Conservation (phyloP, 768 basidiomycete species). For the Amanita phalloides region DNA sequence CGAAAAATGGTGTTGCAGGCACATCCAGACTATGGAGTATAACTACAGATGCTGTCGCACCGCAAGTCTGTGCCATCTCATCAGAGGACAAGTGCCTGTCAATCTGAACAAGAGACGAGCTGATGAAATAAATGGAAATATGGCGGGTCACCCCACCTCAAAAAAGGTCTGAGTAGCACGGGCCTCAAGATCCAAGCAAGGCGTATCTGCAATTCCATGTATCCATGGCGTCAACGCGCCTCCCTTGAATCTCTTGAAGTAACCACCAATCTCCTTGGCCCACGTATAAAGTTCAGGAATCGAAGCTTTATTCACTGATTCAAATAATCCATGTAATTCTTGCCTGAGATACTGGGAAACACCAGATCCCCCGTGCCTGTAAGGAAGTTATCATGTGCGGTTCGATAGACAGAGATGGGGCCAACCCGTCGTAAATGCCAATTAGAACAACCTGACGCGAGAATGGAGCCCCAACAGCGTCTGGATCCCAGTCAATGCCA, state of each 20-base stretch:
- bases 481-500: constrained; percentile 65
- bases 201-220: constrained; percentile 18
- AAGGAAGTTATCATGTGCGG: not conserved
- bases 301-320: constrained; percentile 58
- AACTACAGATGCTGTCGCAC: constrained; percentile 86
- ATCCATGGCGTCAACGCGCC: constrained; percentile 71
- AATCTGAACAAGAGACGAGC: constrained; percentile 31
- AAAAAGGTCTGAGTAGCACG: constrained; percentile 83
- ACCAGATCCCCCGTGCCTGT: constrained; percentile 86
- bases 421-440: constrained; percentile 87
- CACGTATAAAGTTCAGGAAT: constrained; percentile 71
- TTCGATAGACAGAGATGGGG: constrained; percentile 2
- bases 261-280: constrained; percentile 76
- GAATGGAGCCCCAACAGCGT: constrained; percentile 37
- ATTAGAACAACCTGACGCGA: constrained; percentile 75
- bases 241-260: constrained; percentile 83
- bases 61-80: constrained; percentile 61
- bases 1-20: constrained; percentile 76
- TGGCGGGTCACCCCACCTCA: constrained; percentile 33
- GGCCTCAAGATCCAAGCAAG: constrained; percentile 66
- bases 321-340: constrained; percentile 78
- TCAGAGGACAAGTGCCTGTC: constrained; percentile 67
- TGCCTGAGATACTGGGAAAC: constrained; percentile 81
- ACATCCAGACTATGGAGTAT: constrained; percentile 85
- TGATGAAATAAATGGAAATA: constrained; percentile 11